Evolutionary conservation across 2,329 filamentous ascomycete species (phyloP), one percentile per base, ranked within the genome.

Genomic region (Cercospora sp.): DNA sequence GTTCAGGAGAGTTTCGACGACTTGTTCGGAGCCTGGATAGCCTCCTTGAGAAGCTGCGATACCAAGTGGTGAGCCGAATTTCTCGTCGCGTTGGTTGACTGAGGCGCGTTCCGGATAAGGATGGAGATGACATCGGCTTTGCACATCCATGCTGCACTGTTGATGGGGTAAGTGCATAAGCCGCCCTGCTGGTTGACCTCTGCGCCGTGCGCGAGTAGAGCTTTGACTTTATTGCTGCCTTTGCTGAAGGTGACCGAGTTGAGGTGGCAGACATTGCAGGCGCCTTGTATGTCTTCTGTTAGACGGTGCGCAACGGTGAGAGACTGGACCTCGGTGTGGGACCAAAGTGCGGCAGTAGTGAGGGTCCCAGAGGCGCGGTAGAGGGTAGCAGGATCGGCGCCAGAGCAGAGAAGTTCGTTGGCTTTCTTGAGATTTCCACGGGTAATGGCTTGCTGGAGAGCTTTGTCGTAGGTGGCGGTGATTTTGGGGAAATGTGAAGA

Each of bases 31-130:
- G 7, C 74, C 74, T 2, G 65, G 65, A 9, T 66, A 68, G 16
- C 67, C 72, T 9, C 67, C 40, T 34, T 69, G 65, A 0, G 65
- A 61, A 6, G 76, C 74, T 5, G 79, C 78, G 24, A 70, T 70
- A 24, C 74, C 73, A 8, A 81, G 71, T 1, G 77, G 73, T 18
- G 66, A 75, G 8, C 76, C 74, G 55, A 74, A 70, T 58, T 67
- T 69, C 6, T 68, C 67, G 7, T 70, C 73, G 8, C 34, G 32
- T 13, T 66, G 61, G 45, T 75, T 70, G 18, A 75, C 63, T 12
- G 74, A 55, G 5, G 76, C 77, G 16, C 74, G 24, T 70, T 55
- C 12, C 75, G 66, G 28, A 78, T 66, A 9, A 79, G 71, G 6
- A 73, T 60, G 16, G 70, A 30, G 10, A 75, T 74, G 43, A 74